Conservation (phyloP, 495 filamentous ascomycete genomes). For the Aspergillus affinis region DNA sequence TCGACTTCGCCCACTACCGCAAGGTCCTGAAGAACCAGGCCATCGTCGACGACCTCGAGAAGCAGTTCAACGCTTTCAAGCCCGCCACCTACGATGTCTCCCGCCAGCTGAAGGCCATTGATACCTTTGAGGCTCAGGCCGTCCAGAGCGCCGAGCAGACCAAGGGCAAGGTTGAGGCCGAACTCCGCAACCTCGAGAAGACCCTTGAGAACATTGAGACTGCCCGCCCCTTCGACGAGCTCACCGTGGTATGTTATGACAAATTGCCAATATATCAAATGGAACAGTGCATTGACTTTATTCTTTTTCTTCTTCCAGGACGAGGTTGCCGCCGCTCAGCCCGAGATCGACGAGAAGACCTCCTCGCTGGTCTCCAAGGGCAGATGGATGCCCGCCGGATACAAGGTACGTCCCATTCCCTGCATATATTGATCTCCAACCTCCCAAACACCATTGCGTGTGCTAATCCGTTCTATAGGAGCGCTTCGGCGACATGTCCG, state of each 20-base stretch:
- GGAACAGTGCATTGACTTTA: conserved; percentile 15
- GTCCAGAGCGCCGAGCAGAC: conserved; percentile 95
- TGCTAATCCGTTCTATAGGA: conserved; percentile 55
- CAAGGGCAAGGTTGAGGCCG: conserved; percentile 88
- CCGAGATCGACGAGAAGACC: conserved; percentile 95
- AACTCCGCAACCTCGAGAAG: conserved; percentile 87
- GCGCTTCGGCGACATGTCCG: conserved; percentile 95
- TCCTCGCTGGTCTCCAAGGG: conserved; percentile 90
- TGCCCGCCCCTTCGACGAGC: conserved; percentile 91
- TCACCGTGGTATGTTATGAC: conserved; percentile 85
- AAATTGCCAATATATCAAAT: neutral
- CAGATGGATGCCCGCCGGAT: conserved; percentile 95
- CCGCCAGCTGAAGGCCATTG: conserved; percentile 95
- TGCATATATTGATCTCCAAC: neutral
- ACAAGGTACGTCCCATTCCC: conserved; percentile 68
- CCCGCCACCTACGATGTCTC: conserved; percentile 84
- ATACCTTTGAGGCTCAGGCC: conserved; percentile 95
- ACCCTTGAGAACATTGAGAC: conserved; percentile 96
- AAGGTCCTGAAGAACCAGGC: conserved; percentile 87
- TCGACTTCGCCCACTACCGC: conserved; percentile 96
- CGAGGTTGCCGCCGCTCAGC: conserved; percentile 87
- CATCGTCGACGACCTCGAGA: conserved; percentile 94
- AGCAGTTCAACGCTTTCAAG: conserved; percentile 85
- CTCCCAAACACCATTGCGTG: neutral
- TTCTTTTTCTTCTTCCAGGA: conserved; percentile 57